A percentile compares a stretch with the other conserved stretches of the same genome.
These are phyloP conservation scores for Trichopus zeylanicus DNA, from an alignment of 116 monocot species.

Conservation along the genomic window DNA sequence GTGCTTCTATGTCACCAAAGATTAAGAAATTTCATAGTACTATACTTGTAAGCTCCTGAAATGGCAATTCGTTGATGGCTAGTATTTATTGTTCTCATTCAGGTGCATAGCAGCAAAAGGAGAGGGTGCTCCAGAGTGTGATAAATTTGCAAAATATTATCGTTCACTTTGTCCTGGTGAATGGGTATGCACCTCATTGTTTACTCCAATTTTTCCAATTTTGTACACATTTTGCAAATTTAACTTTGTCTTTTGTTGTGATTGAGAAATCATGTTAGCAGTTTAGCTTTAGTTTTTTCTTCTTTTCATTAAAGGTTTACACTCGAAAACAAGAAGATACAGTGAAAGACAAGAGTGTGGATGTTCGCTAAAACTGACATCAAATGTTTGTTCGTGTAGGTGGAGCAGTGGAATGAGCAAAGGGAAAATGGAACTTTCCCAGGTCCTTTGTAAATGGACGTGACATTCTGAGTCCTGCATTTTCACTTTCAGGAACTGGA, in stretches of 20 bases:
- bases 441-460: conserved; percentile 39
- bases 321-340: neutral
- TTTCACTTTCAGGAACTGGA: neutral
- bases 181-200: conserved; percentile 42
- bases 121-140: conserved; percentile 61
- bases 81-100: neutral
- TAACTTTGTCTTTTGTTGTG: no score
- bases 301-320: neutral
- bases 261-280: no score
- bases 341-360: neutral
- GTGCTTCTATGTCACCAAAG: no score
- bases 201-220: neutral
- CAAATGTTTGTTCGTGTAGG: conserved; percentile 19
- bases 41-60: no score
- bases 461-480: neutral
- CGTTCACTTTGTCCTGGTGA: conserved; percentile 69
- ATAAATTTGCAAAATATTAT: conserved; percentile 81
- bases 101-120: conserved; percentile 78
- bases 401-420: conserved; percentile 83
- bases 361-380: neutral
- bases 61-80: no score
- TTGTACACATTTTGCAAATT: neutral
- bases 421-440: conserved; percentile 82
- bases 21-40: no score
- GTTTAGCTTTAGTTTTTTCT: no score